Percentiles rank a stretch among this genome's conserved stretches.
Evolutionary conservation across 768 basidiomycete species (phyloP).

Genomic region (Lactarius tabidus): DNA sequence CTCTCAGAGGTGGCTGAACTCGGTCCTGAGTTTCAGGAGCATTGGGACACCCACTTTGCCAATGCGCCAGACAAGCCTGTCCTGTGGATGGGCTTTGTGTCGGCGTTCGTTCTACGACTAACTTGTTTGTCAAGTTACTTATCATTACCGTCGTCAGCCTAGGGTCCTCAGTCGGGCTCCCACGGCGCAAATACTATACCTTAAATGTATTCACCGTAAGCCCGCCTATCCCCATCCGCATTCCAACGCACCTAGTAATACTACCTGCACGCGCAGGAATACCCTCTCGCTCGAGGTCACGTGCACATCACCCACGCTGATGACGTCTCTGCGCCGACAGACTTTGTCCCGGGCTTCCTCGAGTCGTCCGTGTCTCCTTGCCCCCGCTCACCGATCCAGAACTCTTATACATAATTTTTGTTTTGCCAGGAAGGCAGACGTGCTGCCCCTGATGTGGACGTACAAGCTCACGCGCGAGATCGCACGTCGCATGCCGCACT

Average conservation of each 20-base stretch:
- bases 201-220: constrained; percentile 13
- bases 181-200: constrained; percentile 27
- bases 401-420: no score
- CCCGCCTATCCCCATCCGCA: background rate
- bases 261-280: background rate
- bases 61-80: constrained; percentile 29
- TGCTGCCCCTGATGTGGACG: constrained; percentile 44
- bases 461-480: constrained; percentile 57
- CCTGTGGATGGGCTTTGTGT: constrained; percentile 14
- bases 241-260: no score
- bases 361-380: constrained; percentile 19
- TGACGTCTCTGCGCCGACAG: no score
- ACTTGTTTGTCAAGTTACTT: background rate
- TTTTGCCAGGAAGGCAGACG: constrained; percentile 29
- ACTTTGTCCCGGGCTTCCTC: constrained; percentile 30
- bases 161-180: background rate
- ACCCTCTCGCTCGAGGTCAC: constrained; percentile 28
- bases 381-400: background rate
- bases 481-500: constrained; percentile 47
- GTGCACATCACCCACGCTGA: constrained; percentile 28
- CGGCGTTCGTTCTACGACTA: constrained; percentile 21
- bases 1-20: constrained; percentile 26
- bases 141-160: background rate
- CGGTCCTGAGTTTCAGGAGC: constrained; percentile 29
- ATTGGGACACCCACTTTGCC: constrained; percentile 28